Evolutionary conservation across 169 alveolate genomes (phyloP), one percentile per base, ranked within the genome.

Genomic region (Pseudocohnilembus persalinus): DNA sequence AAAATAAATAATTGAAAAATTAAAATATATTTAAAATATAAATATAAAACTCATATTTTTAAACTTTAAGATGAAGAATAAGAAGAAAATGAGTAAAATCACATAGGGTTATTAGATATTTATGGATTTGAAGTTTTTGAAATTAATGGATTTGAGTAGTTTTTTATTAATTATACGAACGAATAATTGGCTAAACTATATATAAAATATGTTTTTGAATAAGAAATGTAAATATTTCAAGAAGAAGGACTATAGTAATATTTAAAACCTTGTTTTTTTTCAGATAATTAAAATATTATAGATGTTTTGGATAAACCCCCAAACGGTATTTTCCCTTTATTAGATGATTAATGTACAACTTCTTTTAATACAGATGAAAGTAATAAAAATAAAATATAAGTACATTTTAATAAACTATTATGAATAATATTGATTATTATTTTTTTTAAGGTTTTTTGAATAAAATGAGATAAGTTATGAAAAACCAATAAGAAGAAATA

Each of bases 141-240:
- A 49, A 20, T 11, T 11, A 49, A 49, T 49, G 68, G 68, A 11
- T 49, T 49, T 49, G 89, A 95, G 99, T 77, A 95, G 94, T 94
- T 99, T 35, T 98, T 99, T 89, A 99, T 99, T 74, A 99, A 99
- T 95, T 98, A 96, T 90, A 99, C 99, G 30, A 99, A 99, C 91
- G 99, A 99, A 91, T 96, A 98, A 76, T 92, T 99, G 91, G 97
- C 98, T 96, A 96, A 97, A 92, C 95, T 95, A 77, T 96, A 96
- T 84, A 95, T 95, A 31, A 88, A 95, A 76, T 98, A 98, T 90
- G 98, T 99, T 82, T 98, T 99, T 94, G 98, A 98, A 64, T 65
- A 89, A 73, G 99, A 99, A 87, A 96, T 98, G 84, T 89, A 96
- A 78, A 95, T 96, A 75, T 98, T 97, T 91, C 88, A 93, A 29